These are phyloP conservation scores for Plasmodium gonderi DNA, from an alignment of 169 alveolate genomes.

Conservation along the genomic window DNA sequence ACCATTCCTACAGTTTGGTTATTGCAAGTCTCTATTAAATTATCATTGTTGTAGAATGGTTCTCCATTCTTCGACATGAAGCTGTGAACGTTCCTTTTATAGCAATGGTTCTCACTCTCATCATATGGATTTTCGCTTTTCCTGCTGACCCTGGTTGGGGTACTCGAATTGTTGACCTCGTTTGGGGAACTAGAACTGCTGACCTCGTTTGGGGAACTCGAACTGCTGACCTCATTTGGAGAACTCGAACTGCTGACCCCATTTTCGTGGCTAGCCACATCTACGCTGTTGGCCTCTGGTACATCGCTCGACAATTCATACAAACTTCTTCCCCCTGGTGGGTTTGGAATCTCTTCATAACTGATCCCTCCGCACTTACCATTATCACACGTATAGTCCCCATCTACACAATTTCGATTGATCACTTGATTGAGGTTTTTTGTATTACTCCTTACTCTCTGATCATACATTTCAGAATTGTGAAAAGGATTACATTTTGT, in stretches of 20 bases:
- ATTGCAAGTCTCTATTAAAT: too few relatives aligned
- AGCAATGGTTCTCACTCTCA: too few relatives aligned
- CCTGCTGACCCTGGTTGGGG: too few relatives aligned
- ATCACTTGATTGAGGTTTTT: background rate
- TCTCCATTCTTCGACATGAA: too few relatives aligned
- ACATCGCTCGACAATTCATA: background rate
- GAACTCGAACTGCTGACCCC: background rate
- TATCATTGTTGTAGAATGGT: too few relatives aligned
- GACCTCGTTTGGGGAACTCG: background rate
- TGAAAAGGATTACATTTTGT: background rate
- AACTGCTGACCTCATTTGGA: background rate
- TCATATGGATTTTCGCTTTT: too few relatives aligned
- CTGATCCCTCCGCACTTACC: background rate
- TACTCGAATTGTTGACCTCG: too few relatives aligned
- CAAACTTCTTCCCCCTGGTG: background rate
- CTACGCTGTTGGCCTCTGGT: too few relatives aligned
- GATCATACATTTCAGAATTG: background rate
- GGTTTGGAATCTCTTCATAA: too few relatives aligned
- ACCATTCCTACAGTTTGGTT: too few relatives aligned
- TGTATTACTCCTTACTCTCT: background rate
- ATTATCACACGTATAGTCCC: background rate
- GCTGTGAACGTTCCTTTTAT: too few relatives aligned
- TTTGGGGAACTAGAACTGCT: too few relatives aligned
- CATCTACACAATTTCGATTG: background rate
- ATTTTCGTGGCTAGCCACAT: background rate